Percentiles rank a stretch among this genome's conserved stretches.
These are phyloP conservation scores for Sclerospora graminicola DNA, from an alignment of 352 stramenopile species.

Conservation along the genomic window DNA sequence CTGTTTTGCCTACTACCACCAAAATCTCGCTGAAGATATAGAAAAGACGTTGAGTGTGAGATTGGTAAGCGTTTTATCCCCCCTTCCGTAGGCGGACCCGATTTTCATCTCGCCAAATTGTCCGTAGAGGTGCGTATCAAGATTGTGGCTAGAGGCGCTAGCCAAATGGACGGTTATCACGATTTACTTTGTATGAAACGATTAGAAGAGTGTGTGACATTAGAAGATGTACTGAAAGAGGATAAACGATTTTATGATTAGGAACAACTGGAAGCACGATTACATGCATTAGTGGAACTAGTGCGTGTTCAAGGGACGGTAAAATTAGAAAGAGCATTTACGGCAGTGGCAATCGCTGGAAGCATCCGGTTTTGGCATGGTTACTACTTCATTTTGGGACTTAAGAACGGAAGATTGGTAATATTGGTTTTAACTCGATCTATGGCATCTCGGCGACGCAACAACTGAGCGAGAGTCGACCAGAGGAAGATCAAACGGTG, in stretches of 20 bases:
- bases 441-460: too few species aligned
- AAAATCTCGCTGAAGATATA: too few species aligned
- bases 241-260: constrained; percentile 60
- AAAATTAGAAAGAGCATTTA: constrained; percentile 60
- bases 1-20: too few species aligned
- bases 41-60: too few species aligned
- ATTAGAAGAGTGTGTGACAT: too few species aligned
- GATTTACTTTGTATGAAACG: too few species aligned
- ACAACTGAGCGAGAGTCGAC: constrained; percentile 54
- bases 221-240: constrained; percentile 53
- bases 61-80: too few species aligned
- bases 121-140: too few species aligned
- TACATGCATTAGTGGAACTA: constrained; percentile 53
- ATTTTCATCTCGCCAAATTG: too few species aligned
- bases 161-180: too few species aligned
- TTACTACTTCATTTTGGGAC: constrained; percentile 98
- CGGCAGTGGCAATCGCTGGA: constrained; percentile 94
- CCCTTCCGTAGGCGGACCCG: too few species aligned
- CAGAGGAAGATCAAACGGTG: constrained; percentile 35
- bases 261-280: constrained; percentile 65
- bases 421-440: constrained; percentile 91
- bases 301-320: constrained; percentile 24
- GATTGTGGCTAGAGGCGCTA: too few species aligned
- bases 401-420: constrained; percentile 92
- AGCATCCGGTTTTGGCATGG: constrained; percentile 97